Evolutionary conservation across 495 filamentous ascomycete species (phyloP).

Genomic region (Usnea hakonensis): DNA sequence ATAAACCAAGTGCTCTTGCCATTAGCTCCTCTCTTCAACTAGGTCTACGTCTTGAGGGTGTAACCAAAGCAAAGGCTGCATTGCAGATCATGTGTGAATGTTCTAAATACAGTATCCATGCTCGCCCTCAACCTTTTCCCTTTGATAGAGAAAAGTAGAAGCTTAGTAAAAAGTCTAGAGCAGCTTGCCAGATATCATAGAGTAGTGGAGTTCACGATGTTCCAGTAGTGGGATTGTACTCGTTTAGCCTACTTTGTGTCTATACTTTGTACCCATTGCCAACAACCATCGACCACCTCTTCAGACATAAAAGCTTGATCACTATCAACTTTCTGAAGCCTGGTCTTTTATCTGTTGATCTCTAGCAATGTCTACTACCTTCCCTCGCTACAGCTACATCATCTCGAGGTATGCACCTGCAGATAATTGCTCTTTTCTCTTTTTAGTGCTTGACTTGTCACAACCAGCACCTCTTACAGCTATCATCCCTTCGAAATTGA

Average conservation of each 20-base stretch:
- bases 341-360: not conserved
- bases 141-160: not conserved
- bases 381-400: constrained; percentile 14
- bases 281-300: not conserved
- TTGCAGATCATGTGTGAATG: not conserved
- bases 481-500: not conserved
- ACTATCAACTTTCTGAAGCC: not conserved
- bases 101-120: not conserved
- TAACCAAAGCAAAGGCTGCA: not conserved
- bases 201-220: not conserved
- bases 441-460: not conserved
- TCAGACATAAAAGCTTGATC: not conserved
- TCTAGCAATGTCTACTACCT: constrained; percentile 7
- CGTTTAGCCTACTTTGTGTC: not conserved
- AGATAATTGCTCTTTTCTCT: not conserved
- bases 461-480: not conserved
- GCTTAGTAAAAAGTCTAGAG: not conserved
- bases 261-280: not conserved
- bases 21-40: not conserved
- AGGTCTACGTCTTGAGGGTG: not conserved
- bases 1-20: constrained; percentile 6
- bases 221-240: not conserved
- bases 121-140: not conserved
- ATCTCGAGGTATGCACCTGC: constrained; percentile 13
- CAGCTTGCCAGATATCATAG: not conserved